A percentile compares a stretch with the other conserved stretches of the same genome.
phyloP scores from a whole-genome alignment of 495 filamentous ascomycete species.

The Annulohypoxylon nitens region DNA sequence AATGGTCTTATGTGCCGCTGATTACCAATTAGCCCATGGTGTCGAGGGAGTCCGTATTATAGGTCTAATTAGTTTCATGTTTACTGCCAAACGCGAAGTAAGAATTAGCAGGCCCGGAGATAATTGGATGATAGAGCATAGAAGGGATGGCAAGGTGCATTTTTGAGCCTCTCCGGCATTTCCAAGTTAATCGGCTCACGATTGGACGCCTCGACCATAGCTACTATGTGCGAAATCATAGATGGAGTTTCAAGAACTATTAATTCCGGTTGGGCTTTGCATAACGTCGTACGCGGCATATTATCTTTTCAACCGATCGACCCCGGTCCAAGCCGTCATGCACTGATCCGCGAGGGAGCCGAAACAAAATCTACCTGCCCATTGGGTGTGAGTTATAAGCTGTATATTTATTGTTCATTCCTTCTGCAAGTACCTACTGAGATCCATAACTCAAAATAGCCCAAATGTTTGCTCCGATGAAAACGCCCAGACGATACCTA shows the following conservation, averaged over 20 bases:
- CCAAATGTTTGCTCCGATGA: not conserved
- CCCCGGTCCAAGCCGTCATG: conserved; percentile 16
- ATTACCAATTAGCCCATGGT: conserved; percentile 1
- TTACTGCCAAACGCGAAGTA: conserved; percentile 1
- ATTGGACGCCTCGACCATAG: conserved; percentile 32
- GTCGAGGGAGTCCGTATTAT: conserved; percentile 16
- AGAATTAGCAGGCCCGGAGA: not conserved
- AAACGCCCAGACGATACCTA: not conserved
- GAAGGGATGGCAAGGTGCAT: conserved; percentile 13
- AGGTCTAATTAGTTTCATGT: conserved; percentile 34
- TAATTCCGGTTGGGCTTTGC: conserved; percentile 9
- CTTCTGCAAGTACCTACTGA: not conserved
- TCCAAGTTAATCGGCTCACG: conserved; percentile 35
- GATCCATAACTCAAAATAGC: not conserved
- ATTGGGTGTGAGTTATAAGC: conserved; percentile 15
- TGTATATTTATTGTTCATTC: conserved; percentile 4
- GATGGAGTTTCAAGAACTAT: conserved; percentile 21
- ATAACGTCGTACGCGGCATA: conserved; percentile 22
- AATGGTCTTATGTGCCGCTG: conserved; percentile 24
- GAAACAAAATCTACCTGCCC: conserved; percentile 28
- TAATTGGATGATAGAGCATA: conserved; percentile 2
- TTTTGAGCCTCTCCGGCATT: conserved; percentile 35
- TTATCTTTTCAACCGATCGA: conserved; percentile 30
- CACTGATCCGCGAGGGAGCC: conserved; percentile 21
- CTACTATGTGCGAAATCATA: conserved; percentile 2